phyloP scores from a whole-genome alignment of 1,284 basidiomycete genomes.

The Stygiomarasmius scandens region DNA sequence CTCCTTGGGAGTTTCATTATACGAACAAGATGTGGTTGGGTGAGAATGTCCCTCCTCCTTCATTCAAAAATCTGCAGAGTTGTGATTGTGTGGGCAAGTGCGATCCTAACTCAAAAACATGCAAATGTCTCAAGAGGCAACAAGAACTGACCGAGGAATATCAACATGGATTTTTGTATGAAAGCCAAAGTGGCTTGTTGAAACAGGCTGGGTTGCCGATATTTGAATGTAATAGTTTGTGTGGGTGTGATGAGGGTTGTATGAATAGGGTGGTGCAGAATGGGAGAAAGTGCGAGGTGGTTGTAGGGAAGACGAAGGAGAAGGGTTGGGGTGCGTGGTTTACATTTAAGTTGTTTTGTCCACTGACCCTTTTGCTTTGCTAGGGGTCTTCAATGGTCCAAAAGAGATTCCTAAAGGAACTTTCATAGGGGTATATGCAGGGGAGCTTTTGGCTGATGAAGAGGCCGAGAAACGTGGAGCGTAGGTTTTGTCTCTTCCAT shows the following conservation, averaged over 20 bases:
- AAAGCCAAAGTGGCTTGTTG: slow-evolving; percentile 56
- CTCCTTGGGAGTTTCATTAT: slow-evolving; percentile 78
- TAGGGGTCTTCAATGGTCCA: slow-evolving; percentile 69
- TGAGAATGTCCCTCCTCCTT: slow-evolving; percentile 66
- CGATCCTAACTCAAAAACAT: slow-evolving; percentile 67
- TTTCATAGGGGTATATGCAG: slow-evolving; percentile 84
- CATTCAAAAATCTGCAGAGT: slow-evolving; percentile 57
- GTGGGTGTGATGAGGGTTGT: slow-evolving; percentile 81
- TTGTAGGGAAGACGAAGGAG: slow-evolving; percentile 66
- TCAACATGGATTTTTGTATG: slow-evolving; percentile 65
- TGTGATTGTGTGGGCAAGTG: slow-evolving; percentile 79
- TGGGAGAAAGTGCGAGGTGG: slow-evolving; percentile 67
- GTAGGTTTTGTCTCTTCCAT: slow-evolving; percentile 42
- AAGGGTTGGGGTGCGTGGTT: slow-evolving; percentile 79
- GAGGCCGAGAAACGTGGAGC: slow-evolving; percentile 69
- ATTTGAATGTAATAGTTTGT: slow-evolving; percentile 86
- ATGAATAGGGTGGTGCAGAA: slow-evolving; percentile 85
- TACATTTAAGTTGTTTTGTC: neutral
- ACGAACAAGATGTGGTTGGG: slow-evolving; percentile 77
- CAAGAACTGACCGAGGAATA: slow-evolving; percentile 37
- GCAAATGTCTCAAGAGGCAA: slow-evolving; percentile 69
- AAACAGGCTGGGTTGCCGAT: slow-evolving; percentile 62
- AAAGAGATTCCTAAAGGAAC: slow-evolving; percentile 68
- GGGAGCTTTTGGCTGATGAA: slow-evolving; percentile 75
- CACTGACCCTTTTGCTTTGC: neutral